These are phyloP conservation scores for Globisporangium nunn DNA, from an alignment of 352 stramenopile species.

Conservation along the genomic window DNA sequence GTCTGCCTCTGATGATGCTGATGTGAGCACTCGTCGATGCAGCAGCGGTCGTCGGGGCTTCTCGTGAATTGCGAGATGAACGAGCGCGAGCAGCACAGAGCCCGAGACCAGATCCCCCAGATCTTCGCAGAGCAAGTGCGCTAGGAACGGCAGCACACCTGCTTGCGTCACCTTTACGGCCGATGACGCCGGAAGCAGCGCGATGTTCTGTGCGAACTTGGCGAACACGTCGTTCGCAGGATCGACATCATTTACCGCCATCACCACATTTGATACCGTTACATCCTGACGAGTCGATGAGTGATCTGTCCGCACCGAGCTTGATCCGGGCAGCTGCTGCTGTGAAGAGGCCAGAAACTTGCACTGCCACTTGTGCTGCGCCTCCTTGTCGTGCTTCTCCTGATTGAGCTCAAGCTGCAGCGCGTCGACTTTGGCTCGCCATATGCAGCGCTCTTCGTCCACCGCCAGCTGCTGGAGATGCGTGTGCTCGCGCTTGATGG, in stretches of 20 bases:
- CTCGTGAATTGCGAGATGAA: conserved; percentile 57
- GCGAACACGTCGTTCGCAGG: conserved; percentile 52
- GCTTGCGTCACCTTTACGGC: conserved; percentile 38
- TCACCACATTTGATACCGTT: neutral
- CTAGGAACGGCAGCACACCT: conserved; percentile 57
- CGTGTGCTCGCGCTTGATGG: conserved; percentile 60
- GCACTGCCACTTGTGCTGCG: conserved; percentile 48
- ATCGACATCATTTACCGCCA: conserved; percentile 10
- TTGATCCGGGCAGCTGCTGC: neutral
- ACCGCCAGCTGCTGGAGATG: conserved; percentile 38
- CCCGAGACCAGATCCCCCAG: conserved; percentile 52
- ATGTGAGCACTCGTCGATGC: neutral
- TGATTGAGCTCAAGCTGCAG: conserved; percentile 45
- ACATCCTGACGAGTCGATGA: neutral
- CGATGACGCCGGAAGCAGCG: conserved; percentile 41
- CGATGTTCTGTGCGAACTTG: conserved; percentile 64
- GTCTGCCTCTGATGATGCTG: too few relatives aligned
- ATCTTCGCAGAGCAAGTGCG: conserved; percentile 44
- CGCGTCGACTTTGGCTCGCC: conserved; percentile 27
- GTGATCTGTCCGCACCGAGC: conserved; percentile 1
- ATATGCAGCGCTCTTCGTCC: conserved; percentile 35
- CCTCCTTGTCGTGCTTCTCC: conserved; percentile 65
- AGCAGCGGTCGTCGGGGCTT: conserved; percentile 19
- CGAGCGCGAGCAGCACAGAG: conserved; percentile 58
- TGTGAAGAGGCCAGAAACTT: conserved; percentile 23